A percentile compares a stretch with the other conserved stretches of the same genome.
Evolutionary conservation across 2,329 filamentous ascomycete species (phyloP).

Genomic region (Bisporella sp.): DNA sequence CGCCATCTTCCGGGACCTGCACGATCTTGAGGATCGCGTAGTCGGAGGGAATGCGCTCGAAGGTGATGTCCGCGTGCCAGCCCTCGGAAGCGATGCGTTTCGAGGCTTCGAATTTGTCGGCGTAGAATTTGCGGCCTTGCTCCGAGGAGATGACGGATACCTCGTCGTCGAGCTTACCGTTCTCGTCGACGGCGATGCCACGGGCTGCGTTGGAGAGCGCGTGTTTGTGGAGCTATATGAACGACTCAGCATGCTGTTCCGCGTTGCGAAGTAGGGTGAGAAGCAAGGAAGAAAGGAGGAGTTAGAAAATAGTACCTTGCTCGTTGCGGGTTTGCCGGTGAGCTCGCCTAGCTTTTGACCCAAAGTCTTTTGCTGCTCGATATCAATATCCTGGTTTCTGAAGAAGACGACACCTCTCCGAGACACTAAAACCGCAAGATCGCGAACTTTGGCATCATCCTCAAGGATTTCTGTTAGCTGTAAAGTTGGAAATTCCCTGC

Average conservation of each 20-base stretch:
- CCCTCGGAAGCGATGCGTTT: constrained; percentile 39
- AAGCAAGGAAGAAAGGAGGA: constrained; percentile 9
- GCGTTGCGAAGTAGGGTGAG: too few relatives aligned
- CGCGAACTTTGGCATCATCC: too few relatives aligned
- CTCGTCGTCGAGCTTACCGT: constrained; percentile 43
- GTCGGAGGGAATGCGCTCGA: constrained; percentile 44
- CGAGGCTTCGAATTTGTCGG: constrained; percentile 43
- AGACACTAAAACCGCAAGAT: constrained; percentile 28
- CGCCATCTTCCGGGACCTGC: constrained; percentile 31
- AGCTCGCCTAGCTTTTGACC: constrained; percentile 36
- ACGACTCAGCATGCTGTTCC: not conserved
- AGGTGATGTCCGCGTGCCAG: constrained; percentile 48
- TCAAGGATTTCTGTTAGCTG: too few relatives aligned
- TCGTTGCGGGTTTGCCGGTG: constrained; percentile 29
- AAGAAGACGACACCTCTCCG: constrained; percentile 44
- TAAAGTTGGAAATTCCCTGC: too few relatives aligned
- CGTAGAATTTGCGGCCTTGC: constrained; percentile 26
- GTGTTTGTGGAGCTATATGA: not conserved
- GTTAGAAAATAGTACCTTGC: constrained; percentile 8
- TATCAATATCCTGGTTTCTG: constrained; percentile 39
- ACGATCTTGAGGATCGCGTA: constrained; percentile 45
- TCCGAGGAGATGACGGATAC: constrained; percentile 48
- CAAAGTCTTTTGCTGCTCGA: constrained; percentile 38
- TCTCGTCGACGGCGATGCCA: not conserved
- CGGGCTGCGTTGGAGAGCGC: not conserved